Conservation (phyloP, 177 flowering plant species). For the Vitis hybrid region DNA sequence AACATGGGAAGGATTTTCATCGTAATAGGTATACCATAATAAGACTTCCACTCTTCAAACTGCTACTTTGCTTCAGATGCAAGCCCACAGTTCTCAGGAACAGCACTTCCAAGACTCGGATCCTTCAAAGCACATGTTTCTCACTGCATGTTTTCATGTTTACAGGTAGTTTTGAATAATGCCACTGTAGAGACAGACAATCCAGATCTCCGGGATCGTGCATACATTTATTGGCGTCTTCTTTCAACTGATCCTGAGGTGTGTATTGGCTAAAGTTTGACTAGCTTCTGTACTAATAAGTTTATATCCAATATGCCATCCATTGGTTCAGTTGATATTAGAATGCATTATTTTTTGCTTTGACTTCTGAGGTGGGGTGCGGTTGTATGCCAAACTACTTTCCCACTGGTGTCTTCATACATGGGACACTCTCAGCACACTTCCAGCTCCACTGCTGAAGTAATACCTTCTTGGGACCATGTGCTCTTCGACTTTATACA, state of each 20-base stretch:
- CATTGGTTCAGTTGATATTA: not conserved
- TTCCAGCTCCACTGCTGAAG: not conserved
- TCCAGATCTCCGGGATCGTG: conserved; percentile 98
- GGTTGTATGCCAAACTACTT: not conserved
- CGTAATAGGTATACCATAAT: too few species aligned
- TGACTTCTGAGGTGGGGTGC: not conserved
- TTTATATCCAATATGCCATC: not conserved
- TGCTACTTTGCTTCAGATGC: not conserved
- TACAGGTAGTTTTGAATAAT: conserved; percentile 92
- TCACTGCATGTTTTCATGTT: conserved; percentile 5
- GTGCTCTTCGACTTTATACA: not conserved
- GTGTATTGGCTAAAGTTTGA: not conserved
- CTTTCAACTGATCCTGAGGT: conserved; percentile 99
- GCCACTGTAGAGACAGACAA: conserved; percentile 99
- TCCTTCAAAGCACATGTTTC: not conserved
- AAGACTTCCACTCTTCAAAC: not conserved
- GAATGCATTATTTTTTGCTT: not conserved
- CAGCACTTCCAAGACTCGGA: not conserved
- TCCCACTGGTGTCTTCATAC: not conserved
- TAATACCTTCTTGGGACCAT: not conserved
- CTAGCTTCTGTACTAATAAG: not conserved
- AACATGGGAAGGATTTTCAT: too few species aligned
- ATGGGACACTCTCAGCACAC: not conserved
- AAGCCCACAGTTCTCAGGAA: not conserved
- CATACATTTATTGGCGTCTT: conserved; percentile 99